Conservation (phyloP, 2,329 filamentous ascomycete species). For the Clarireedia paspali region DNA sequence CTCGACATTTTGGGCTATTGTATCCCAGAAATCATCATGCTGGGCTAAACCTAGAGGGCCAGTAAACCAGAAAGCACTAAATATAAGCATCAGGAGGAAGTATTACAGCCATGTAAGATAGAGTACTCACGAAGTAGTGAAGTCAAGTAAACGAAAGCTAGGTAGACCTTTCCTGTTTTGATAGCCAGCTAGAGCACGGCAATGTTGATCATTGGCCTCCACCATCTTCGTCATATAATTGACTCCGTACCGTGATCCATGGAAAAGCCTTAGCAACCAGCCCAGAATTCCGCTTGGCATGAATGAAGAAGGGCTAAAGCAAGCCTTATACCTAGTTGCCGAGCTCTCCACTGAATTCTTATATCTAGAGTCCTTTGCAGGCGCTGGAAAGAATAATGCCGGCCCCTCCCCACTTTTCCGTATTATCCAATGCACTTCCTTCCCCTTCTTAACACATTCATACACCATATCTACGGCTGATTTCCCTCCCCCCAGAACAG, state of each 20-base stretch:
- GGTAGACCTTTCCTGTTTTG: not conserved
- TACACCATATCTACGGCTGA: conserved; percentile 7
- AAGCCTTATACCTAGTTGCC: not conserved
- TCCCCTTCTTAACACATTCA: not conserved
- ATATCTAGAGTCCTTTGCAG: not conserved
- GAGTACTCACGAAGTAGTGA: conserved; percentile 1
- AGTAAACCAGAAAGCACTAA: conserved; percentile 23
- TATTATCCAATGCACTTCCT: conserved; percentile 2
- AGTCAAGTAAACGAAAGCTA: not conserved
- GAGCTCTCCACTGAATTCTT: conserved; percentile 12
- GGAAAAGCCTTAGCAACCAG: not conserved
- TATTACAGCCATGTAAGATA: not conserved
- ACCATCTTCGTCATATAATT: not conserved
- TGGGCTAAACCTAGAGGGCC: conserved; percentile 24
- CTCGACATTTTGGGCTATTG: conserved; percentile 11
- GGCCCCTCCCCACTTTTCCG: conserved; percentile 4
- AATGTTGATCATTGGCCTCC: not conserved
- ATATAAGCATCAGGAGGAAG: not conserved
- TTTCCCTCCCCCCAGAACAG: conserved; percentile 7
- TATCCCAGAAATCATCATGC: conserved; percentile 24
- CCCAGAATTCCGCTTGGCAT: not conserved
- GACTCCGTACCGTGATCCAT: not conserved
- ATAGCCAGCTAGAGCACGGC: not conserved
- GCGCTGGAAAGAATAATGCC: not conserved
- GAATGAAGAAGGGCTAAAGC: conserved; percentile 2